Percentiles rank a stretch among this genome's conserved stretches.
Conservation (phyloP, 2,329 filamentous ascomycete species). For the Aureobasidium sp. region DNA sequence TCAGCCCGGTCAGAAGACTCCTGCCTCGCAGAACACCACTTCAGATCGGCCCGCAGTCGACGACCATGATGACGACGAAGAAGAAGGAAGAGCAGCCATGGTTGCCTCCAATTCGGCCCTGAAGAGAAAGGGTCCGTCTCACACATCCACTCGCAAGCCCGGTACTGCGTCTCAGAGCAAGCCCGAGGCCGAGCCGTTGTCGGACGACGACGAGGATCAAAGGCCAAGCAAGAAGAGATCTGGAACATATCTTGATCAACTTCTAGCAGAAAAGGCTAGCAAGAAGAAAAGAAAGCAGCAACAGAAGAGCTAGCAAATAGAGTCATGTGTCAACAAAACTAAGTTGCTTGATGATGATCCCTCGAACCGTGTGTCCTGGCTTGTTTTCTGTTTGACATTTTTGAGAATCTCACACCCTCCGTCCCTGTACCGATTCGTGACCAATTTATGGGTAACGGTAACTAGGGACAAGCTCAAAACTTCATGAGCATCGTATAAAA, state of each 20-base stretch:
- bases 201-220: conserved; percentile 17
- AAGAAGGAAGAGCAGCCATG: conserved; percentile 20
- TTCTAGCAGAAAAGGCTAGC: conserved; percentile 39
- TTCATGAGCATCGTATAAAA: background rate
- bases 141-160: conserved; percentile 4
- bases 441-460: too few species aligned
- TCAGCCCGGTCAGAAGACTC: conserved; percentile 6
- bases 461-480: too few species aligned
- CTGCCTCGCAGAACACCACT: background rate
- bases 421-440: background rate
- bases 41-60: conserved; percentile 25
- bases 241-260: conserved; percentile 47
- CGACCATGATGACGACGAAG: conserved; percentile 27
- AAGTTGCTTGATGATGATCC: background rate
- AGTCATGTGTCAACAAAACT: background rate
- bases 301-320: background rate
- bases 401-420: too few species aligned
- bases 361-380: background rate
- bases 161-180: background rate
- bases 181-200: background rate
- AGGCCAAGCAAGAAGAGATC: conserved; percentile 29
- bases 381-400: too few species aligned
- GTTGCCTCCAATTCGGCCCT: conserved; percentile 16
- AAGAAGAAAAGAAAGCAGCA: conserved; percentile 40
- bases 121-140: conserved; percentile 12